Conservation (phyloP, 139 green algal genomes). For the Diplosphaera chodatii region DNA sequence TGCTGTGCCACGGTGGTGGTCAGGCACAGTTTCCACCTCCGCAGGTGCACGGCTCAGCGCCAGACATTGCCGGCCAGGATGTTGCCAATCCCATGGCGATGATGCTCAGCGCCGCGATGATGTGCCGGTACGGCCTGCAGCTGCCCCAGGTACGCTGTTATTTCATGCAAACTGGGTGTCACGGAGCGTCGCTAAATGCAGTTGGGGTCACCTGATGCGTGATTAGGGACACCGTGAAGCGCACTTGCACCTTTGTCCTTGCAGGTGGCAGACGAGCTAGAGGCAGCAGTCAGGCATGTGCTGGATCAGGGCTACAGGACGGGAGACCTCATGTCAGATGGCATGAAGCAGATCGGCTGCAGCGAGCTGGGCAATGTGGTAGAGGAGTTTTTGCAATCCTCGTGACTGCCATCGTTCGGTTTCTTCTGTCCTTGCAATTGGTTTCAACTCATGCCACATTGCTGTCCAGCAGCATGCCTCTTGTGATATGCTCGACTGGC, state of each 20-base stretch:
- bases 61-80: constrained; percentile 95
- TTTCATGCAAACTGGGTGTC: constrained; percentile 4
- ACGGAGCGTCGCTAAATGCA: too few species aligned
- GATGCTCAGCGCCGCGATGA: constrained; percentile 96
- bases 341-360: constrained; percentile 73
- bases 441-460: too few species aligned
- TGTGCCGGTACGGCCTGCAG: constrained; percentile 94
- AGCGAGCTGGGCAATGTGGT: constrained; percentile 70
- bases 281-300: constrained; percentile 72
- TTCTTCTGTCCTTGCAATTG: too few species aligned
- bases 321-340: constrained; percentile 81
- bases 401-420: too few species aligned
- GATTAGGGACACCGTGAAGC: too few species aligned
- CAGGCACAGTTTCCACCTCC: not conserved
- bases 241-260: not conserved
- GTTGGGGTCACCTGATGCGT: too few species aligned
- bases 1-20: too few species aligned
- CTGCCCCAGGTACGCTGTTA: constrained; percentile 61
- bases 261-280: constrained; percentile 69
- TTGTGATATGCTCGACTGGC: too few species aligned
- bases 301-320: constrained; percentile 88
- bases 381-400: constrained; percentile 30
- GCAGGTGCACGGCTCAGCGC: constrained; percentile 87
- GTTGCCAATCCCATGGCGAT: constrained; percentile 88
- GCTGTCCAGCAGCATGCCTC: too few species aligned